phyloP scores from a whole-genome alignment of 768 basidiomycete species.

The Mycena rosella region DNA sequence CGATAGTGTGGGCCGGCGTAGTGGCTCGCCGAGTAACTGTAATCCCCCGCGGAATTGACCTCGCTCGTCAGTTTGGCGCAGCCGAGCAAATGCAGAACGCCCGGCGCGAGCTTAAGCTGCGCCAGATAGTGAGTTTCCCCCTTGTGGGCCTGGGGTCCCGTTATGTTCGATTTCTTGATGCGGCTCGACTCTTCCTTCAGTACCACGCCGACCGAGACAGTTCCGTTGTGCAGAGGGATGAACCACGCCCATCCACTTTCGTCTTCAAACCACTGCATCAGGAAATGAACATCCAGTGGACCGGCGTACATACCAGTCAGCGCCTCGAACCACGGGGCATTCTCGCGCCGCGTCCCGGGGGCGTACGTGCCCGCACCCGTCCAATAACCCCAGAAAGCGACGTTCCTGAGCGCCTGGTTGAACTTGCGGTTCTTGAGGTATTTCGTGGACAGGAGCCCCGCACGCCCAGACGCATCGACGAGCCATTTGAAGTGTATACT shows the following conservation, averaged over 20 bases:
- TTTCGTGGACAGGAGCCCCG: slow-evolving; percentile 62
- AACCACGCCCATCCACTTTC: slow-evolving; percentile 57
- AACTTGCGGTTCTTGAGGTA: slow-evolving; percentile 62
- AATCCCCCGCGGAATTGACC: slow-evolving; percentile 13
- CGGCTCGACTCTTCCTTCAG: slow-evolving; percentile 46
- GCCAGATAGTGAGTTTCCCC: not conserved
- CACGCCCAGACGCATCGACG: slow-evolving; percentile 72
- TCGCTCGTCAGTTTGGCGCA: not conserved
- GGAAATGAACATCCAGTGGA: not conserved
- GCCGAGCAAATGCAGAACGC: slow-evolving; percentile 2
- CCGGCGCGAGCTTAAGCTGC: slow-evolving; percentile 12
- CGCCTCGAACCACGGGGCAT: slow-evolving; percentile 58
- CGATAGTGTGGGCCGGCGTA: slow-evolving; percentile 17
- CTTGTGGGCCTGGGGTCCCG: no score
- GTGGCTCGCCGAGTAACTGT: slow-evolving; percentile 20
- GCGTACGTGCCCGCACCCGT: slow-evolving; percentile 50
- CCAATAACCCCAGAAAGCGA: slow-evolving; percentile 69
- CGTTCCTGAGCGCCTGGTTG: slow-evolving; percentile 58
- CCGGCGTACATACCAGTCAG: slow-evolving; percentile 45
- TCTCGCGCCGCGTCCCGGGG: slow-evolving; percentile 46
- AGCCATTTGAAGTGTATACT: slow-evolving; percentile 69
- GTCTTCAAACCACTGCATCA: slow-evolving; percentile 39
- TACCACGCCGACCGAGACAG: slow-evolving; percentile 53
- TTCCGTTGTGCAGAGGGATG: slow-evolving; percentile 50
- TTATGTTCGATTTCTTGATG: slow-evolving; percentile 28